Base-by-base conservation (phyloP, 139 green algal species). In the Gonium pectorale region DNA sequence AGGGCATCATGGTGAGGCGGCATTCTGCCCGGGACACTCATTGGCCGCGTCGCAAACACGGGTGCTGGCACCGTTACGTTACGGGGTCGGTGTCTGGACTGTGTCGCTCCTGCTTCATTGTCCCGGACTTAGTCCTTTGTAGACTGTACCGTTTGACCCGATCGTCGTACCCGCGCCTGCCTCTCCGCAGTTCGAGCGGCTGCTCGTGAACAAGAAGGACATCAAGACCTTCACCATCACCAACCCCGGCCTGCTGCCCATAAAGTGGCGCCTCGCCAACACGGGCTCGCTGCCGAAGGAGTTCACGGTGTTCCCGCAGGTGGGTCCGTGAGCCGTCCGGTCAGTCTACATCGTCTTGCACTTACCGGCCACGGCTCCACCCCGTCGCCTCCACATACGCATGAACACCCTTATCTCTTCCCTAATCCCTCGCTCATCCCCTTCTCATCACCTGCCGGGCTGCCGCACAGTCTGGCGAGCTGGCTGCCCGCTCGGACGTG, bases 191-290 rank as follows among this genome's bases (percentile, higher is more conserved):
- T 97, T 97, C 91, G 91, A 95, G 60, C 87, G 93, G 26, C 85
- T 97, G 80, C 90, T 97, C 44, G 54, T 94, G 22, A 87, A 79
- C 81, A 91, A 93, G 71, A 88, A 72, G 38, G 91, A 96, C 62
- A 59, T 78, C 40, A 86, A 91, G 67, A 85, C 52, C 49, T 89
- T 97, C 75, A 88, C 83, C 52, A 90, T 97, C 66, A 90, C 71
- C 75, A 97, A 97, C 91, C 87, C 86, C 6, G 90, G 89, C 0
- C 56, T 96, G 82, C 86, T 97, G 75, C 94, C 93, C 17, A 84
- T 95, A 85, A 94, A 94, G 88, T 96, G 93, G 93, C 87, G 83
- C 43, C 87, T 97, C 29, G 77, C 88, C 9, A 92, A 92, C 11
- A 60, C 60, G 11, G 91, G 92, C 5, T 67, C 71, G 24, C 85